phyloP scores from a whole-genome alignment of 2,329 filamentous ascomycete species.

The Capronia coronata region DNA sequence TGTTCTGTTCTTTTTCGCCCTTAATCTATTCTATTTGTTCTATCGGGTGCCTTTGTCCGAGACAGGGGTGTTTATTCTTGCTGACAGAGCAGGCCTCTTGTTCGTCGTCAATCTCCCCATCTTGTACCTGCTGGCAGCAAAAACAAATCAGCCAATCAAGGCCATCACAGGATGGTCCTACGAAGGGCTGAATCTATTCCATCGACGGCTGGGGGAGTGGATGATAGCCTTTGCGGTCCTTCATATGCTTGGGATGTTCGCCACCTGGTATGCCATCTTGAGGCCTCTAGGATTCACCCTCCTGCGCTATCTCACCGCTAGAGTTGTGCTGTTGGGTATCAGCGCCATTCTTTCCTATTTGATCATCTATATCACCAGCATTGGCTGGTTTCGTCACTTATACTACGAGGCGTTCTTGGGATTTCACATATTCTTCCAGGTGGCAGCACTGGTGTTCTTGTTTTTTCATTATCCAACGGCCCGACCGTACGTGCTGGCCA shows the following conservation, averaged over 20 bases:
- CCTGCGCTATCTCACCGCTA: slow-evolving; percentile 46
- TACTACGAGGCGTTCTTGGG: slow-evolving; percentile 60
- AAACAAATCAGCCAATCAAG: slow-evolving; percentile 56
- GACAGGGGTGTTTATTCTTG: slow-evolving; percentile 52
- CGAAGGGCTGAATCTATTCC: slow-evolving; percentile 59
- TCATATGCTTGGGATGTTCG: slow-evolving; percentile 51
- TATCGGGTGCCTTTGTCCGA: slow-evolving; percentile 46
- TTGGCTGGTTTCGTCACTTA: slow-evolving; percentile 53
- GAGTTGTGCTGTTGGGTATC: slow-evolving; percentile 50
- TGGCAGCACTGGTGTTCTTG: slow-evolving; percentile 49
- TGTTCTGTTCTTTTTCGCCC: slow-evolving; percentile 45
- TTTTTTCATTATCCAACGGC: slow-evolving; percentile 54
- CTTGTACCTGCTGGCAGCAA: slow-evolving; percentile 58
- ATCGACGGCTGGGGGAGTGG: slow-evolving; percentile 57
- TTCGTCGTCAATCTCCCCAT: slow-evolving; percentile 47
- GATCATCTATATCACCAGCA: slow-evolving; percentile 55
- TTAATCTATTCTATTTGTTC: slow-evolving; percentile 55
- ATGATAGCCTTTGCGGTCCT: slow-evolving; percentile 55
- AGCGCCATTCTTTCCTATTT: slow-evolving; percentile 54
- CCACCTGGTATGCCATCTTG: slow-evolving; percentile 50
- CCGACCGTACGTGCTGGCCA: slow-evolving; percentile 48
- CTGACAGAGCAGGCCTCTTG: slow-evolving; percentile 52
- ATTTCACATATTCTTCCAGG: slow-evolving; percentile 53
- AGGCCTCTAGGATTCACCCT: slow-evolving; percentile 47
- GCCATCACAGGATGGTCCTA: slow-evolving; percentile 58